Percentiles rank a stretch among this genome's conserved stretches.
phyloP scores from a whole-genome alignment of 2,329 filamentous ascomycete genomes.

The Monosporascus sp. region DNA sequence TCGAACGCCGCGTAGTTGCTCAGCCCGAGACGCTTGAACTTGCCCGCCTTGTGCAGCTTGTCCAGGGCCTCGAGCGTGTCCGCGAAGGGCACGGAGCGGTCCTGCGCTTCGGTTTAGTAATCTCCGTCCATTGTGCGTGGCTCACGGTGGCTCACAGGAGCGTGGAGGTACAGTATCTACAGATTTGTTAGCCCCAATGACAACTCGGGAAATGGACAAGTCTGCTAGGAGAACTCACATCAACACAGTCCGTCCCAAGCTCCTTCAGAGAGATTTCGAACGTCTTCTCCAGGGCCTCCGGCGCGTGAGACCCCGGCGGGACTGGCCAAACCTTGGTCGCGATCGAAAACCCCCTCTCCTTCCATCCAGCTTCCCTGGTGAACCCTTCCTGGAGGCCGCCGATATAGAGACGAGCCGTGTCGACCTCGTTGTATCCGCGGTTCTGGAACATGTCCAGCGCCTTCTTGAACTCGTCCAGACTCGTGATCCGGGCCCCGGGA shows the following conservation, averaged over 20 bases:
- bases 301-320: slow-evolving; percentile 55
- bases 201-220: not conserved
- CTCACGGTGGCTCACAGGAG: slow-evolving; percentile 24
- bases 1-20: slow-evolving; percentile 83
- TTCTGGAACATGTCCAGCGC: slow-evolving; percentile 68
- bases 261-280: slow-evolving; percentile 65
- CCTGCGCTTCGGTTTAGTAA: slow-evolving; percentile 15
- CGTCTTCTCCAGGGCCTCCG: slow-evolving; percentile 54
- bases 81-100: slow-evolving; percentile 64
- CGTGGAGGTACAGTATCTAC: slow-evolving; percentile 68
- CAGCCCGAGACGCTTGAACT: slow-evolving; percentile 73
- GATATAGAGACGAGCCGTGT: slow-evolving; percentile 76
- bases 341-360: slow-evolving; percentile 67
- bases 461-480: slow-evolving; percentile 59
- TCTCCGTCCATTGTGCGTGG: not conserved
- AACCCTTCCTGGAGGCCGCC: slow-evolving; percentile 71
- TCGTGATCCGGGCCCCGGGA: slow-evolving; percentile 66
- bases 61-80: slow-evolving; percentile 72
- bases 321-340: slow-evolving; percentile 73
- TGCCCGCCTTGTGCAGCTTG: slow-evolving; percentile 75
- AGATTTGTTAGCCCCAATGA: not conserved
- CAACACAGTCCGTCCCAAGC: slow-evolving; percentile 65
- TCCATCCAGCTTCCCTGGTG: slow-evolving; percentile 71
- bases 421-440: slow-evolving; percentile 76
- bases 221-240: slow-evolving; percentile 37